A percentile compares a stretch with the other conserved stretches of the same genome.
phyloP scores from a whole-genome alignment of 169 alveolate genomes.

The Plasmodium malariae region DNA sequence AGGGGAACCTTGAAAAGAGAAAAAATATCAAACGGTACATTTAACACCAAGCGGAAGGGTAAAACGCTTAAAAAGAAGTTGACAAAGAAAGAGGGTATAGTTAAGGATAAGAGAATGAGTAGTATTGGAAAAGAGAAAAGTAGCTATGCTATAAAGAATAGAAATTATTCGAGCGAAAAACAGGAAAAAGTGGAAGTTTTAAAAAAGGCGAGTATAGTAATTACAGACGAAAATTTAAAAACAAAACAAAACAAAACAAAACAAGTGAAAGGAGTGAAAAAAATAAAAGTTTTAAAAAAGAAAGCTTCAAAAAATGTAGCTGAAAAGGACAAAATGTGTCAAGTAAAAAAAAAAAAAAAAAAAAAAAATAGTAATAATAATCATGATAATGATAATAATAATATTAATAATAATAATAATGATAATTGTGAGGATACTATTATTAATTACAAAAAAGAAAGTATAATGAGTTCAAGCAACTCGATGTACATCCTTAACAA shows the following conservation, averaged over 20 bases:
- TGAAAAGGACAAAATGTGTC: too few species aligned
- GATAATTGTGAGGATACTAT: not conserved
- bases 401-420: conserved; percentile 3
- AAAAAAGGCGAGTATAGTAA: not conserved
- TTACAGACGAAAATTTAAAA: not conserved
- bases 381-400: not conserved
- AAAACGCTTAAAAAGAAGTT: too few species aligned
- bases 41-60: too few species aligned
- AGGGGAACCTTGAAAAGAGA: too few species aligned
- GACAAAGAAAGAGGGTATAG: too few species aligned
- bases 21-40: too few species aligned
- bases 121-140: not conserved
- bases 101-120: too few species aligned
- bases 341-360: too few species aligned
- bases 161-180: not conserved
- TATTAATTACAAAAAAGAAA: conserved; percentile 35
- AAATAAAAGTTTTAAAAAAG: conserved; percentile 1
- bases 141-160: not conserved
- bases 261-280: not conserved
- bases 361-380: too few species aligned
- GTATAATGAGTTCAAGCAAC: conserved; percentile 30
- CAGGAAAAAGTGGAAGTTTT: not conserved
- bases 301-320: too few species aligned
- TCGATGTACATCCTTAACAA: conserved; percentile 13
- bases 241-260: conserved; percentile 1